Conservation (phyloP, 139 green algal species). For the Deuterostichococcus epilithicus region DNA sequence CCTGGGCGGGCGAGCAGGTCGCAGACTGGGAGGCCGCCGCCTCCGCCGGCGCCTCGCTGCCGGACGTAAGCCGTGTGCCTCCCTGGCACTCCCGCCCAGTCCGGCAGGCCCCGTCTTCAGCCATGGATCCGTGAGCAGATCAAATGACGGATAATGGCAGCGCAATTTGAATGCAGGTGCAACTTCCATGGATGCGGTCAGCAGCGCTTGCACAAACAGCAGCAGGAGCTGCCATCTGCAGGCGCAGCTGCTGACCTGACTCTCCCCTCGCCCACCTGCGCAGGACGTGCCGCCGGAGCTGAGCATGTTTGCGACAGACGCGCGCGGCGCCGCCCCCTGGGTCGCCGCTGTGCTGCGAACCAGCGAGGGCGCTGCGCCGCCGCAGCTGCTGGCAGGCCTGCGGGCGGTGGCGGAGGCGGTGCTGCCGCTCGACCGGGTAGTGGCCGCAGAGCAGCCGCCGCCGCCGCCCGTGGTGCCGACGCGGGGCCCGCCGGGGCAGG, state of each 20-base stretch:
- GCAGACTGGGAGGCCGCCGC: slow-evolving; percentile 62
- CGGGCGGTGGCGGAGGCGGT: slow-evolving; percentile 13
- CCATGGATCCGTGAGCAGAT: no score
- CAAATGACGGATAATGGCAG: no score
- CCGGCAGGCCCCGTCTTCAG: no score
- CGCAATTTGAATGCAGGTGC: no score
- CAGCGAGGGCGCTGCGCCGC: slow-evolving; percentile 4
- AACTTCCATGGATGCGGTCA: no score
- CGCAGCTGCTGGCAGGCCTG: slow-evolving; percentile 17
- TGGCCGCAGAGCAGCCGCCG: neutral
- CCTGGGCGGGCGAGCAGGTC: slow-evolving; percentile 61
- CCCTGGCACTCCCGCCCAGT: neutral
- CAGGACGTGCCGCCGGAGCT: slow-evolving; percentile 19
- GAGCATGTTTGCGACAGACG: slow-evolving; percentile 20
- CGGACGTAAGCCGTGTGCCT: neutral
- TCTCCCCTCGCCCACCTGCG: neutral
- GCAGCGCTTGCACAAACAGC: no score
- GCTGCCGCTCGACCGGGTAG: slow-evolving; percentile 32
- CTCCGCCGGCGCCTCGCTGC: slow-evolving; percentile 5
- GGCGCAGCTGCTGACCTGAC: no score
- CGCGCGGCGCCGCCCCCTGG: slow-evolving; percentile 13
- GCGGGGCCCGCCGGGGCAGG: neutral
- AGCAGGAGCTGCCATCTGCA: no score
- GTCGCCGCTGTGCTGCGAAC: slow-evolving; percentile 20
- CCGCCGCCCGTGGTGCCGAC: neutral